phyloP scores from a whole-genome alignment of 257 asterid genomes.

The Striga asiatica region DNA sequence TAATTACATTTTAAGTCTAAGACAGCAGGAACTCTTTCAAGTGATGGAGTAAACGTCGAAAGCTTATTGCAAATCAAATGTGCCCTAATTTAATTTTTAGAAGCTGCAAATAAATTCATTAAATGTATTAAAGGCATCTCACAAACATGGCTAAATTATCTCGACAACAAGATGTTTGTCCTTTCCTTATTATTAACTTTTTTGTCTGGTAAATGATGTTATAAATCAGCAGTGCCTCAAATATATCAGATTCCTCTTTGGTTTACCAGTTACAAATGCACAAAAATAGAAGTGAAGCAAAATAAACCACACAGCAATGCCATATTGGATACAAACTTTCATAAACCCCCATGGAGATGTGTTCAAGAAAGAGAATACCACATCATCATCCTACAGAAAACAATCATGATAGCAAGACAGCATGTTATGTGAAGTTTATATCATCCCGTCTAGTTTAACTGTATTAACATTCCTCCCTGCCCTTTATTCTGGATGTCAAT shows the following conservation, averaged over 20 bases:
- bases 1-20: not conserved
- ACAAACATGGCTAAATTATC: constrained; percentile 10
- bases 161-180: no score
- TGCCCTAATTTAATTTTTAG: not conserved
- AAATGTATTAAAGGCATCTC: not conserved
- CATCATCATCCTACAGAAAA: constrained; percentile 10
- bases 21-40: constrained; percentile 5
- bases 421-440: not conserved
- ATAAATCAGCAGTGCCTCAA: not conserved
- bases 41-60: not conserved
- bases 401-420: constrained; percentile 1
- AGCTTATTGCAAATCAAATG: not conserved
- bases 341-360: not conserved
- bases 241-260: constrained; percentile 1
- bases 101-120: constrained; percentile 8
- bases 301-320: not conserved
- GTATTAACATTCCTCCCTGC: not conserved
- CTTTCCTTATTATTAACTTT: no score
- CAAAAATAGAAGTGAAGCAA: constrained; percentile 4
- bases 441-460: not conserved
- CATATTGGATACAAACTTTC: not conserved
- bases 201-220: no score
- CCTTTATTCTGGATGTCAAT: constrained; percentile 3
- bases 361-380: constrained; percentile 7
- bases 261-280: not conserved